A percentile compares a stretch with the other conserved stretches of the same genome.
These are phyloP conservation scores for Nannochloropsis salina DNA, from an alignment of 108 stramenopile species.

Conservation along the genomic window DNA sequence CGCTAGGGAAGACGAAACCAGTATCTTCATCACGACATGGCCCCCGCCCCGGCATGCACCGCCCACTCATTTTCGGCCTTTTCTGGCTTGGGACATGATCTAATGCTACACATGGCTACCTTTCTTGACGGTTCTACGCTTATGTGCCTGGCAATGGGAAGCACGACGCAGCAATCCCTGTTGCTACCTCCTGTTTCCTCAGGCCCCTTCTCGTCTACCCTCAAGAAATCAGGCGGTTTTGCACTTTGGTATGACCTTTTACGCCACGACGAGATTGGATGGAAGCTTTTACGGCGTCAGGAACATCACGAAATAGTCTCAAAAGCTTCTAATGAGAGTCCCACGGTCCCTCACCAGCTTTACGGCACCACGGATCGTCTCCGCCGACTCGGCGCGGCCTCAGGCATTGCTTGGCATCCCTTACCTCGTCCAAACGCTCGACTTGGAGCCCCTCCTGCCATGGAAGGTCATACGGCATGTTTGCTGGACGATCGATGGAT, in stretches of 20 bases:
- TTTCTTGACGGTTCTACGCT: too few species aligned
- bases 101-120: too few species aligned
- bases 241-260: slow-evolving; percentile 11
- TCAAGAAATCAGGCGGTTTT: too few species aligned
- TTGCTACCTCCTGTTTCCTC: too few species aligned
- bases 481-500: neutral
- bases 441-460: neutral
- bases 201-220: too few species aligned
- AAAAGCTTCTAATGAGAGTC: neutral
- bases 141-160: too few species aligned
- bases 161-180: too few species aligned
- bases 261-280: neutral
- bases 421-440: neutral
- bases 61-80: too few species aligned
- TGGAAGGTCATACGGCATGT: neutral
- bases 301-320: neutral
- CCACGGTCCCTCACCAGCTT: neutral
- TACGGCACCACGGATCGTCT: neutral
- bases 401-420: neutral
- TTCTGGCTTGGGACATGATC: too few species aligned
- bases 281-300: neutral
- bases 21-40: too few species aligned
- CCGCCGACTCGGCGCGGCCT: neutral
- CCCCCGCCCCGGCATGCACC: too few species aligned
- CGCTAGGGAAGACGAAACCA: too few species aligned